Evolutionary conservation across 192 early-diverging fungal species (phyloP).

Genomic region (Coemansia sp.): DNA sequence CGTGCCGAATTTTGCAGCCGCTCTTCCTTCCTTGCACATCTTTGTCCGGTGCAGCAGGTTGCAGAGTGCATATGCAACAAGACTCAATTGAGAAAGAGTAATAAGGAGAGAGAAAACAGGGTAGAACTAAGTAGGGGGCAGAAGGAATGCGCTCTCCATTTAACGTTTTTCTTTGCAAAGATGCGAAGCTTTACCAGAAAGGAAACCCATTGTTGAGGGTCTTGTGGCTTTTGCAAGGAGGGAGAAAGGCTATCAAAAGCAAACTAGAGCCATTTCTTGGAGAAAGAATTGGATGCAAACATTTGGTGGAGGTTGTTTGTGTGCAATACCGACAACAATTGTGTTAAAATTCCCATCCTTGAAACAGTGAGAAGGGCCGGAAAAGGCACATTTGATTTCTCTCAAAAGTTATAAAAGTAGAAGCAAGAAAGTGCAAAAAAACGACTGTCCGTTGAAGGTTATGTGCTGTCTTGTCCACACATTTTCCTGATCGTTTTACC

Average conservation of each 20-base stretch:
- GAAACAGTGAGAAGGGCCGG: neutral
- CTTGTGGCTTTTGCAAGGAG: neutral
- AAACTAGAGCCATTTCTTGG: neutral
- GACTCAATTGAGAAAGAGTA: neutral
- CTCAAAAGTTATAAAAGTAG: neutral
- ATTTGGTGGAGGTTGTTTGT: neutral
- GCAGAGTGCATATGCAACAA: neutral
- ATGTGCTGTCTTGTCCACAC: neutral
- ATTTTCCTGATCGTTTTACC: neutral
- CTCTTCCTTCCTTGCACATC: neutral
- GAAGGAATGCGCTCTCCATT: neutral
- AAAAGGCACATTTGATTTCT: neutral
- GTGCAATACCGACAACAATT: neutral
- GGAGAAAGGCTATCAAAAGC: neutral
- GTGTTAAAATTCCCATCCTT: conserved; percentile 1
- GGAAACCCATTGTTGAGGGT: neutral
- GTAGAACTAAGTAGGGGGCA: neutral
- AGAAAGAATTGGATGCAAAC: neutral
- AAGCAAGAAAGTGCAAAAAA: neutral
- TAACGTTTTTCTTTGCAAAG: neutral
- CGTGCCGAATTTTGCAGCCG: neutral
- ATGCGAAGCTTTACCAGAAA: neutral
- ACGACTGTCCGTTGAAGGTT: neutral
- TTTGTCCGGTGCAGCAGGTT: neutral
- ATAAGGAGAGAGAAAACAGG: neutral